Evolutionary conservation across 768 basidiomycete genomes (phyloP), one percentile per base, ranked within the genome.

Genomic region (Lactifluus echinatus): DNA sequence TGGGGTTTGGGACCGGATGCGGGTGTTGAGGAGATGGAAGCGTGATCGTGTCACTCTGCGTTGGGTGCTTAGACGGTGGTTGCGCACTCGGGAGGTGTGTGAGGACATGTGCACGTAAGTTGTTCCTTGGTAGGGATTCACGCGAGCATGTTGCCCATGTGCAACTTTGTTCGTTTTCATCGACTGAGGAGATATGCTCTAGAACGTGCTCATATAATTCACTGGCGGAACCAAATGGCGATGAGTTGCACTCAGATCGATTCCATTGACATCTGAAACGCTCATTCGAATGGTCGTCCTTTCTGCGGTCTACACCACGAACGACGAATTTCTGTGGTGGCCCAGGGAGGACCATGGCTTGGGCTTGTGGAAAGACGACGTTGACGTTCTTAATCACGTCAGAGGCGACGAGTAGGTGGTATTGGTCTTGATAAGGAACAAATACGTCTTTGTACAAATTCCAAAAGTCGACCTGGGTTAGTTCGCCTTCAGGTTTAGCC

Each of bases 391-490:
- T 94, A 69, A 99, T 97, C 48, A 96, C 89, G 43, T 99, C 95
- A 1, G 90, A 86, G 0, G 96, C 94, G 2, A 84, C 80, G 2
- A 93, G 79, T 43, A 91, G 72, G 11, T 80, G 79, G 56, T 80
- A 74, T 54, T 75, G 75, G 1, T 82, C 79, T 57, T 76, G 68
- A 65, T 75, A 77, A 1, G 83, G 81, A 1, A 79, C 72, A 65
- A 97, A 96, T 1, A 81, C 81, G 57, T 89, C 87, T 60, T 87
- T 85, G 72, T 99, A 99, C 12, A 93, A 77, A 55, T 82, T 91
- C 94, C 95, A 99, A 66, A 99, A 91, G 54, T 90, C 85, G 33
- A 95, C 92, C 70, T 98, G 96, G 0, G 91, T 93, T 45, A 97
- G 74, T 66, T 93, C 89, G 4, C 87, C 82, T 3, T 87, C 83